These are phyloP conservation scores for Rhodotorula graminis DNA, from an alignment of 768 basidiomycete species.

Conservation along the genomic window DNA sequence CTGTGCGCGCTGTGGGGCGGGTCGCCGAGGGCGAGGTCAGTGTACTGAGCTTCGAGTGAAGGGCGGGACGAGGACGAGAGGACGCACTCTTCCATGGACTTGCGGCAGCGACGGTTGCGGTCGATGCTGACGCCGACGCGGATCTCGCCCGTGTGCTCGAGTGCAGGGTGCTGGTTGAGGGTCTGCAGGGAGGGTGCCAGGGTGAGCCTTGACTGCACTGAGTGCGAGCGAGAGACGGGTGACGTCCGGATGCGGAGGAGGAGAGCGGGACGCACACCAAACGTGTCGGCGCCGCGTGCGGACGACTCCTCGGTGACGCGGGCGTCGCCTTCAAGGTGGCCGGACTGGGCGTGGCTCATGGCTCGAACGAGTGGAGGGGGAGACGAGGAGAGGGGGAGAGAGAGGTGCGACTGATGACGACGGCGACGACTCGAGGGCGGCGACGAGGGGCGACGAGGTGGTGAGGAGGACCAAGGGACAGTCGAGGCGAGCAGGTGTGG, in stretches of 20 bases:
- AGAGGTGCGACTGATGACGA: too few species aligned
- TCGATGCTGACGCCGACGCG: conserved; percentile 77
- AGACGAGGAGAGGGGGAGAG: not conserved
- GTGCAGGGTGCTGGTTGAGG: conserved; percentile 62
- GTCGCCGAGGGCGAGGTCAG: not conserved
- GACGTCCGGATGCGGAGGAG: too few species aligned
- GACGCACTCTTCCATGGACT: conserved; percentile 88
- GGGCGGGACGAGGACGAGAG: too few species aligned
- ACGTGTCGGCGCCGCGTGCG: conserved; percentile 19
- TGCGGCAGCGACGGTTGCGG: conserved; percentile 65
- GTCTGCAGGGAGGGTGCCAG: conserved; percentile 46
- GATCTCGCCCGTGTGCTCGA: conserved; percentile 55
- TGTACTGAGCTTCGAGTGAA: not conserved
- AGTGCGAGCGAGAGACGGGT: not conserved
- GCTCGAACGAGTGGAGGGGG: not conserved
- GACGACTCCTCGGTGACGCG: conserved; percentile 17
- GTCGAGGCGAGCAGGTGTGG: too few species aligned
- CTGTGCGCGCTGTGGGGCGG: conserved; percentile 55
- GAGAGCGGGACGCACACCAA: conserved; percentile 9
- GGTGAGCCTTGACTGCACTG: too few species aligned
- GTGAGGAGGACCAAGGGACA: too few species aligned
- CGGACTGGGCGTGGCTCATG: not conserved
- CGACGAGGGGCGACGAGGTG: too few species aligned
- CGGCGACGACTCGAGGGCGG: too few species aligned
- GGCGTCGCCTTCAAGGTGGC: conserved; percentile 14